These are phyloP conservation scores for Fomitopsis palustris DNA, from an alignment of 1,284 basidiomycete genomes.

Conservation along the genomic window DNA sequence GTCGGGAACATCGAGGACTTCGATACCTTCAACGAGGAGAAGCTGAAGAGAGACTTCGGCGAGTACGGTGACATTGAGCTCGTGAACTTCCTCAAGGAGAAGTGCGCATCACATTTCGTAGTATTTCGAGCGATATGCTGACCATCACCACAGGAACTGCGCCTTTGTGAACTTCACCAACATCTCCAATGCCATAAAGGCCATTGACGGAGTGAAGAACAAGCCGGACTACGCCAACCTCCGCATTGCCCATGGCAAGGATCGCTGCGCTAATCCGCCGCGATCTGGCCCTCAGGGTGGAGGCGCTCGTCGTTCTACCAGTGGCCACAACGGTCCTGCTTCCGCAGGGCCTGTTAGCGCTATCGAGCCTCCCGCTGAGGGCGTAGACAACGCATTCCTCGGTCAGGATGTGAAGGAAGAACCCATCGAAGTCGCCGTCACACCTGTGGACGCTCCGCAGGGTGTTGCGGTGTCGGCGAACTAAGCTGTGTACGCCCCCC, in stretches of 20 bases:
- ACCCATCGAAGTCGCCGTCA: conserved; percentile 17
- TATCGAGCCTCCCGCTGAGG: conserved; percentile 23
- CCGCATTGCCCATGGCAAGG: conserved; percentile 90
- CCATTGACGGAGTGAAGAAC: conserved; percentile 88
- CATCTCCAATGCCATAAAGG: conserved; percentile 92
- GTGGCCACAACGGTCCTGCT: conserved; percentile 32
- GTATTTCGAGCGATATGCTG: conserved; percentile 3
- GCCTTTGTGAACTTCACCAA: conserved; percentile 95
- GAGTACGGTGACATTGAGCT: conserved; percentile 94
- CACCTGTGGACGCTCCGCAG: conserved; percentile 19
- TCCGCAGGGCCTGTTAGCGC: conserved; percentile 27
- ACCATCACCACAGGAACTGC: conserved; percentile 64
- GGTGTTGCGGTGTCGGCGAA: conserved; percentile 14
- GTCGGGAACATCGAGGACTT: conserved; percentile 93
- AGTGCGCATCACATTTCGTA: conserved; percentile 47
- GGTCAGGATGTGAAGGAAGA: conserved; percentile 21
- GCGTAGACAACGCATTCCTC: conserved; percentile 14
- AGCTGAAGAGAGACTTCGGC: conserved; percentile 84
- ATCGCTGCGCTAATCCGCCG: conserved; percentile 90
- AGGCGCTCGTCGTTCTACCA: conserved; percentile 36
- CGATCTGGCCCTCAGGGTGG: conserved; percentile 74
- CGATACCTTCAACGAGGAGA: conserved; percentile 82
- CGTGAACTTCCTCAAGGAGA: conserved; percentile 93
- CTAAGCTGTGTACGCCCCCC: conserved; percentile 5
- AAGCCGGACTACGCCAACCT: conserved; percentile 81